A percentile compares a stretch with the other conserved stretches of the same genome.
phyloP scores from a whole-genome alignment of 192 early-diverging fungal species.

The Gigaspora rosea region DNA sequence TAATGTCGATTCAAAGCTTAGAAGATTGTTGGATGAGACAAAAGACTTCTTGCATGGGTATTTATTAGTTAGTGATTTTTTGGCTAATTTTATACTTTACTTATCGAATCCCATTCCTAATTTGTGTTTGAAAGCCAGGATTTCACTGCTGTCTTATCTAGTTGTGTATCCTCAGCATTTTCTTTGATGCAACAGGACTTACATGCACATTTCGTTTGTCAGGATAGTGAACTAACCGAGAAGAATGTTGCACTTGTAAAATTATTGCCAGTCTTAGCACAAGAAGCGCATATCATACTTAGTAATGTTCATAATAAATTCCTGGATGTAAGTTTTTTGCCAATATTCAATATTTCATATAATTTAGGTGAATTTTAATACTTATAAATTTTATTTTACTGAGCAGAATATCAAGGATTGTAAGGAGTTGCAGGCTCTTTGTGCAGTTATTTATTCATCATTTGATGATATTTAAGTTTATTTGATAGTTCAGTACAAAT shows the following conservation, averaged over 20 bases:
- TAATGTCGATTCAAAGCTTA: constrained; percentile 63
- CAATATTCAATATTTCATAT: not conserved
- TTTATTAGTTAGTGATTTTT: not conserved
- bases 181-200: constrained; percentile 42
- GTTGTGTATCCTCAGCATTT: constrained; percentile 50
- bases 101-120: constrained; percentile 7
- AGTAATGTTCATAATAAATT: constrained; percentile 75
- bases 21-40: constrained; percentile 80
- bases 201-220: constrained; percentile 39
- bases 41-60: constrained; percentile 87
- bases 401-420: constrained; percentile 59
- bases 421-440: constrained; percentile 76
- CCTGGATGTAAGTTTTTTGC: constrained; percentile 52
- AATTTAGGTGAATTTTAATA: not conserved
- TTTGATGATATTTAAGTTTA: constrained; percentile 41
- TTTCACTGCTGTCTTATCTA: constrained; percentile 45
- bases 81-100: not conserved
- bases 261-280: constrained; percentile 66
- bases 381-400: not conserved
- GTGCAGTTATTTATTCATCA: constrained; percentile 75
- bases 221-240: constrained; percentile 45
- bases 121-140: constrained; percentile 43
- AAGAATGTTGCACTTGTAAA: constrained; percentile 60
- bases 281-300: constrained; percentile 71
- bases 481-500: not conserved